Conservation (phyloP, 2,329 filamentous ascomycete species). For the Ceratocystiopsis minuta region DNA sequence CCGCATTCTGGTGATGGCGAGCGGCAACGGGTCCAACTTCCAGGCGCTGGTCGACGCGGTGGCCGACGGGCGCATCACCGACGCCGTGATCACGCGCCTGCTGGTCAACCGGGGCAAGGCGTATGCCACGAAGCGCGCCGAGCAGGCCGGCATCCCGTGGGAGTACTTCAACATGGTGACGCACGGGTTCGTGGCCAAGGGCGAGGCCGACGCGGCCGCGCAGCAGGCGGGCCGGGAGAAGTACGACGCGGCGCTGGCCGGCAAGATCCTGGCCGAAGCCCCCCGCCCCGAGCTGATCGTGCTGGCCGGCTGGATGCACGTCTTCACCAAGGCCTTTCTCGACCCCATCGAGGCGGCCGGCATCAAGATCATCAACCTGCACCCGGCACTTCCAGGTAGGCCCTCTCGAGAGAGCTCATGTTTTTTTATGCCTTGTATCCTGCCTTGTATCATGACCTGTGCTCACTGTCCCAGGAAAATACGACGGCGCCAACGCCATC, state of each 20-base stretch:
- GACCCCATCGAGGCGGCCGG: slow-evolving; percentile 43
- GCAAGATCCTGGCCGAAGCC: slow-evolving; percentile 33
- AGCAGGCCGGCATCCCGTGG: slow-evolving; percentile 45
- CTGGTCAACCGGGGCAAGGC: slow-evolving; percentile 31
- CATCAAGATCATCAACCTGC: slow-evolving; percentile 63
- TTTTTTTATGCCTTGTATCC: background rate
- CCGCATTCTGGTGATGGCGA: slow-evolving; percentile 50
- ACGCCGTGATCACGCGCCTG: slow-evolving; percentile 26
- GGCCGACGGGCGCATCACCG: slow-evolving; percentile 20
- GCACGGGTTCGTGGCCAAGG: slow-evolving; percentile 42
- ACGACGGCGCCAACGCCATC: slow-evolving; percentile 64
- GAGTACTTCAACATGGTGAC: slow-evolving; percentile 67
- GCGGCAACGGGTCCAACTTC: slow-evolving; percentile 59
- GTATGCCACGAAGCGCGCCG: slow-evolving; percentile 22
- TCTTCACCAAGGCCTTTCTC: slow-evolving; percentile 53
- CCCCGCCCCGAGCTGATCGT: slow-evolving; percentile 53
- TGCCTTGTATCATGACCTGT: background rate
- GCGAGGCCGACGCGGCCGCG: slow-evolving; percentile 39
- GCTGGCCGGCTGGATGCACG: slow-evolving; percentile 77
- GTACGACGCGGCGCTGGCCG: slow-evolving; percentile 61
- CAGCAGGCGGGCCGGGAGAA: slow-evolving; percentile 39
- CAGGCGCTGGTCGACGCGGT: slow-evolving; percentile 48
- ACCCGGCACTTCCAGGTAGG: slow-evolving; percentile 52
- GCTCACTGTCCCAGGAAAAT: slow-evolving; percentile 36
- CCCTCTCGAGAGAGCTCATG: no score